phyloP scores from a whole-genome alignment of 495 filamentous ascomycete species.

The Penicillium dipodomyicola region DNA sequence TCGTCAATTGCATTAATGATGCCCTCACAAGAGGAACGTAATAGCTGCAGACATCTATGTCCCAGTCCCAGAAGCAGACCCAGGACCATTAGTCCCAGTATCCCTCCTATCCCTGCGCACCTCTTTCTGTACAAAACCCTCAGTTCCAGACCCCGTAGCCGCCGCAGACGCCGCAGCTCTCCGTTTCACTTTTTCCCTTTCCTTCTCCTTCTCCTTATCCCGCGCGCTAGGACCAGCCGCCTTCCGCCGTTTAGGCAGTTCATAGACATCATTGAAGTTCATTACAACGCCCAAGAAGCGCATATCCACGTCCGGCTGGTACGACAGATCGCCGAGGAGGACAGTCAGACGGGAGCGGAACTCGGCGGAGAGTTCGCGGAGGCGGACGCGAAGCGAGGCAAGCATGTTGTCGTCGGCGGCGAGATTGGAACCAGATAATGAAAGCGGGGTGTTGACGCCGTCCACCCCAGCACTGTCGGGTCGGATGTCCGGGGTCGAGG shows the following conservation, averaged over 20 bases:
- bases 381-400: constrained; percentile 66
- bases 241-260: constrained; percentile 62
- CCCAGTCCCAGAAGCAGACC: constrained; percentile 7
- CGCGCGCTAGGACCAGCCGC: constrained; percentile 26
- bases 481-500: constrained; percentile 33
- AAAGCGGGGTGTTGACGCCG: constrained; percentile 34
- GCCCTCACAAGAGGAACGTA: not conserved
- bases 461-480: constrained; percentile 28
- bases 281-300: constrained; percentile 91
- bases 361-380: constrained; percentile 65
- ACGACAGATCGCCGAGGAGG: constrained; percentile 82
- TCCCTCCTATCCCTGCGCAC: constrained; percentile 26
- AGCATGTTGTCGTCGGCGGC: constrained; percentile 66
- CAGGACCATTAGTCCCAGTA: constrained; percentile 6
- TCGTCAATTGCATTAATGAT: constrained; percentile 15
- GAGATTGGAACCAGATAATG: constrained; percentile 31
- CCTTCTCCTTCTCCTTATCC: constrained; percentile 38
- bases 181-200: constrained; percentile 30
- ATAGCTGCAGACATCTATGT: not conserved
- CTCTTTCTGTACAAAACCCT: constrained; percentile 21
- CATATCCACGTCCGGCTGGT: constrained; percentile 95
- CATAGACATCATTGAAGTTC: constrained; percentile 98
- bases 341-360: constrained; percentile 75
- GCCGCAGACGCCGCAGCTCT: constrained; percentile 26
- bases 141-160: constrained; percentile 9